These are phyloP conservation scores for Aristolochia californica DNA, from an alignment of 164 flowering plant genomes.

Conservation along the genomic window DNA sequence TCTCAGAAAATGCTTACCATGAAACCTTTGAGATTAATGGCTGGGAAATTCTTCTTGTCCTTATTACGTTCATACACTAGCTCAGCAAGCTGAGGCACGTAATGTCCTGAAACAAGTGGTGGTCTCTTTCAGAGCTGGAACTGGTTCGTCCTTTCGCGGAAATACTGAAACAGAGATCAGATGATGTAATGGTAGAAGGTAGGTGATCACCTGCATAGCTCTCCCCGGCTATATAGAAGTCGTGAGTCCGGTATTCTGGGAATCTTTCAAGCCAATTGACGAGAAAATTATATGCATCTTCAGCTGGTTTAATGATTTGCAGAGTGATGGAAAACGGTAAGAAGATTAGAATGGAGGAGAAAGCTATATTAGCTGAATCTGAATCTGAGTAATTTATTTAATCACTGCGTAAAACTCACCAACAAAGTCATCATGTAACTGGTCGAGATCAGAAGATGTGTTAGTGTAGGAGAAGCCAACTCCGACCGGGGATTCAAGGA, in stretches of 20 bases:
- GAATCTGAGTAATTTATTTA: no score
- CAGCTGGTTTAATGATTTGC: constrained; percentile 16
- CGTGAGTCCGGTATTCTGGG: constrained; percentile 42
- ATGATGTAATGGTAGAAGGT: neutral
- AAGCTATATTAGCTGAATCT: neutral
- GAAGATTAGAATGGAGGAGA: neutral
- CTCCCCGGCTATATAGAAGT: constrained; percentile 62
- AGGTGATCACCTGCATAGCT: constrained; percentile 3
- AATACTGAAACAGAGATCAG: neutral
- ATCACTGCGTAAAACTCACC: constrained; percentile 27
- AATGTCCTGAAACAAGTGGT: constrained; percentile 37
- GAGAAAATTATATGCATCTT: constrained; percentile 58
- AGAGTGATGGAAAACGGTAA: no score
- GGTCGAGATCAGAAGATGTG: constrained; percentile 45
- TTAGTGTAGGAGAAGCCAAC: constrained; percentile 80
- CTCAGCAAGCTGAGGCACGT: constrained; percentile 70
- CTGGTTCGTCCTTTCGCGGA: neutral
- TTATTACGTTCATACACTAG: constrained; percentile 49
- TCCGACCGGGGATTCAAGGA: constrained; percentile 73
- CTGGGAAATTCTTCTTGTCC: constrained; percentile 18
- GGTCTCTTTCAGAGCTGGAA: neutral
- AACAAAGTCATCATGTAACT: constrained; percentile 38
- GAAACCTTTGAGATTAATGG: constrained; percentile 65
- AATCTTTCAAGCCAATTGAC: constrained; percentile 53
- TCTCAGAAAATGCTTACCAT: constrained; percentile 14